These are phyloP conservation scores for Smallanthus sonchifolius DNA, from an alignment of 129 eudicot genomes.

Conservation along the genomic window DNA sequence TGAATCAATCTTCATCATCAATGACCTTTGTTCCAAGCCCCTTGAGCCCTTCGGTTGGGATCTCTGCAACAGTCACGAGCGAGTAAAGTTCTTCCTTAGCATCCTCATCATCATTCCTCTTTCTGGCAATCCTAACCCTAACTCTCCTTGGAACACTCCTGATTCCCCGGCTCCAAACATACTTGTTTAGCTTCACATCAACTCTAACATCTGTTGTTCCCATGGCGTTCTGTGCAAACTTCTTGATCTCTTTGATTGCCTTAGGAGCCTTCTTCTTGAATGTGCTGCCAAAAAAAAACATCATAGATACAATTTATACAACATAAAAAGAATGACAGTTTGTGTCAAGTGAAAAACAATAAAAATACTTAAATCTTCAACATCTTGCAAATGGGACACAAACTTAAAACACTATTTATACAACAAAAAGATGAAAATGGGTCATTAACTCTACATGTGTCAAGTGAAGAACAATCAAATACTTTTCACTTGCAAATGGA, in stretches of 20 bases:
- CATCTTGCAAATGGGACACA: background rate
- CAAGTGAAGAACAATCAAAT: background rate
- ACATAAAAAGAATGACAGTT: background rate
- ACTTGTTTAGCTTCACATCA: slow-evolving; percentile 75
- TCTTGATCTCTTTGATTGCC: slow-evolving; percentile 66
- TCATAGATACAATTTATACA: background rate
- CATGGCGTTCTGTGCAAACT: slow-evolving; percentile 69
- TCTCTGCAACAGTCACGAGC: slow-evolving; percentile 67
- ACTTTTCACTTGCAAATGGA: too few relatives aligned
- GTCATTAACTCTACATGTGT: background rate
- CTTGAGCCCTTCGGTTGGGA: slow-evolving; percentile 60
- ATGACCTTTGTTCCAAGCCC: slow-evolving; percentile 64
- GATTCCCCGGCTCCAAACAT: slow-evolving; percentile 74
- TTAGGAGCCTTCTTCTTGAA: slow-evolving; percentile 79
- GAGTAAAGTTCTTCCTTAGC: slow-evolving; percentile 77
- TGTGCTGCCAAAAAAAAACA: slow-evolving; percentile 19
- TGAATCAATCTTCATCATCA: slow-evolving; percentile 51
- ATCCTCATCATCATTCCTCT: slow-evolving; percentile 74
- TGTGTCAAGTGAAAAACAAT: too few relatives aligned
- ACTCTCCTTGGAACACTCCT: slow-evolving; percentile 69
- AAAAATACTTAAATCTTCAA: background rate
- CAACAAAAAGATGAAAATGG: background rate
- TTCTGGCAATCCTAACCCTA: slow-evolving; percentile 64
- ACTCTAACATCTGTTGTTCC: slow-evolving; percentile 72
- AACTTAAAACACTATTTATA: background rate